Evolutionary conservation across 352 stramenopile genomes (phyloP), one percentile per base, ranked within the genome.

Genomic region (Globisporangium solare): DNA sequence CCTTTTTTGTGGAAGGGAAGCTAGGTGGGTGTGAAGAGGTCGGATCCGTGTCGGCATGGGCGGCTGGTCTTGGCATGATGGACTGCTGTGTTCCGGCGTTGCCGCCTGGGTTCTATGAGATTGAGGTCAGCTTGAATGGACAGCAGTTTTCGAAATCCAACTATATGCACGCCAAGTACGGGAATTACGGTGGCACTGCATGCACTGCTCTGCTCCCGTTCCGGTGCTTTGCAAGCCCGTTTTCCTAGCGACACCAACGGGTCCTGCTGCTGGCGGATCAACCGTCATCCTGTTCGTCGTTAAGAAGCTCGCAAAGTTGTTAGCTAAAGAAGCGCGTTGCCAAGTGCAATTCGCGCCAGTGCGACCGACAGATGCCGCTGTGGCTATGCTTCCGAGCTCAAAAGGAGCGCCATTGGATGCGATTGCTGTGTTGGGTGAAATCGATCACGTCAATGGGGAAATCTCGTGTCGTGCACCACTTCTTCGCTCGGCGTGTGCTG

Each of bases 91-190:
- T 24, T 35, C 60, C 6, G 78, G 79, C 53, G 55, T 70, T 52
- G 1, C 43, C 58, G 21, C 52, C 78, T 0, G 72, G 76, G 0
- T 88, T 71, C 37, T 90, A 83, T 55, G 78, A 87, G 50, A 56
- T 88, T 4, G 75, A 88, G 37, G 51, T 88, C 12, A 90, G 76
- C 64, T 59, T 90, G 2, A 90, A 90, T 50, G 68, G 71, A 0
- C 77, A 90, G 47, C 80, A 88, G 37, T 90, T 85, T 24, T 79
- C 76, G 0, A 56, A 42, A 3, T 84, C 74, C 14, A 74, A 70
- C 15, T 90, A 78, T 48, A 81, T 88, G 68, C 67, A 60, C 17
- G 81, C 79, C 49, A 70, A 58, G 20, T 83, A 74, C 51, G 80
- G 65, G 12, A 90, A 88, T 51, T 86, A 88, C 43, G 85, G 76